Base-by-base conservation (phyloP, 306 rosid genomes). In the Begonia loranthoides region DNA sequence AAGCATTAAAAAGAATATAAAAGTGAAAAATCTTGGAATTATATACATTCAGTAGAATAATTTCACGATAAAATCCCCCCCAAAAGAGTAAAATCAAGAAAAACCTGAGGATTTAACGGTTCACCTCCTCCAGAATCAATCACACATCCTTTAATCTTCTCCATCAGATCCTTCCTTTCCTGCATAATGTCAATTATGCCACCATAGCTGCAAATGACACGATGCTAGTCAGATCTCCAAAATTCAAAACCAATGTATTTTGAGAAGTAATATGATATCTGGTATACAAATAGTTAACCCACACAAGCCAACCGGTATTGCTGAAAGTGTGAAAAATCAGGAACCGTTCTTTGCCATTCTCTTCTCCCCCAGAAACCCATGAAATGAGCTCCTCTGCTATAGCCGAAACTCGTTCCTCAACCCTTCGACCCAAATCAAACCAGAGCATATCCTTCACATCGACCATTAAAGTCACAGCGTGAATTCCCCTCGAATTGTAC, bases 241-340 rank as follows among this genome's bases (percentile, higher is more conserved):
- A 39, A 11, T n/a, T 9, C 63, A 41, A 6, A 15, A 28, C 8
- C 36, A 28, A 28, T 28, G 36, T 28, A 28, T 28, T 7, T 24
- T 28, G 36, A 28, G 36, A 28, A 22, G 28, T 22, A 28, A 28
- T 28, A 28, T 28, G 8, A 28, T 28, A 28, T 28, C 36, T 28
- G 36, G 36, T 4, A 28, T 28, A 39, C 38, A 4, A 11, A 59
- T 60, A 44, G 49, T 41, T 41, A 41, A 65, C 89, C 57, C 81
- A 89, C 95, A 71, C 79, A 73, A 90, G 72, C 95, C 95, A 90
- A 70, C 97, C 97, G 12, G 95, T 90, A 41, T 86, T 85, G 76
- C 97, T 86, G 55, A 90, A 90, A 59, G 80, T 70, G 57, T 90
- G 97, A 61, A 90, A 86, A 44, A 86, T 61, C 81, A 90, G 56